phyloP scores from a whole-genome alignment of 108 stramenopile genomes.

The Seminavis robusta region DNA sequence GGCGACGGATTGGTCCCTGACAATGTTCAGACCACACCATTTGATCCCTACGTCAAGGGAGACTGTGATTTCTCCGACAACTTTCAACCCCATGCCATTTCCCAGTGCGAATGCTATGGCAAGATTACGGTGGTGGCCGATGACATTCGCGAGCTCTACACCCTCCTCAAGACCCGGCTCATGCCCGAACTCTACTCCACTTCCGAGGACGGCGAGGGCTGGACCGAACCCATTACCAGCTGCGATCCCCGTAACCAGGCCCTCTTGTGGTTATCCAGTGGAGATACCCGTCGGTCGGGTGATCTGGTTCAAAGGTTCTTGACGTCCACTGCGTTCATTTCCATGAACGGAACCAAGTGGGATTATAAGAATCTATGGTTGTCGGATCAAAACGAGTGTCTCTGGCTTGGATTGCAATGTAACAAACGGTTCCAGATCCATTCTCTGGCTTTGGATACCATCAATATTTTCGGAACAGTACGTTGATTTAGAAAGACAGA shows the following conservation, averaged over 20 bases:
- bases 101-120: conserved; percentile 39
- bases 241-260: conserved; percentile 46
- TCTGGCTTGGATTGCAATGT: conserved; percentile 50
- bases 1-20: not conserved
- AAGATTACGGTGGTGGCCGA: conserved; percentile 28
- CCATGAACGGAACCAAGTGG: conserved; percentile 50
- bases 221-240: no score
- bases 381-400: conserved; percentile 38
- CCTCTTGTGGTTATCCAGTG: conserved; percentile 38
- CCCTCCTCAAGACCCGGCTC: no score
- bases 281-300: conserved; percentile 41
- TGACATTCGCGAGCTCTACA: conserved; percentile 25
- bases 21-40: conserved; percentile 5
- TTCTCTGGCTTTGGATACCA: conserved; percentile 42
- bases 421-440: conserved; percentile 36
- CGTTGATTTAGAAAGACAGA: no score
- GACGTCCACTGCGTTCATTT: conserved; percentile 27
- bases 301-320: conserved; percentile 35
- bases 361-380: conserved; percentile 45
- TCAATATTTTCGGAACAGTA: no score
- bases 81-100: conserved; percentile 3
- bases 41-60: conserved; percentile 12
- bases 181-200: no score
- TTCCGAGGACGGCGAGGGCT: no score
- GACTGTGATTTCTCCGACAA: conserved; percentile 14